These are phyloP conservation scores for Ampelomyces quisqualis DNA, from an alignment of 2,329 filamentous ascomycete species.

Conservation along the genomic window DNA sequence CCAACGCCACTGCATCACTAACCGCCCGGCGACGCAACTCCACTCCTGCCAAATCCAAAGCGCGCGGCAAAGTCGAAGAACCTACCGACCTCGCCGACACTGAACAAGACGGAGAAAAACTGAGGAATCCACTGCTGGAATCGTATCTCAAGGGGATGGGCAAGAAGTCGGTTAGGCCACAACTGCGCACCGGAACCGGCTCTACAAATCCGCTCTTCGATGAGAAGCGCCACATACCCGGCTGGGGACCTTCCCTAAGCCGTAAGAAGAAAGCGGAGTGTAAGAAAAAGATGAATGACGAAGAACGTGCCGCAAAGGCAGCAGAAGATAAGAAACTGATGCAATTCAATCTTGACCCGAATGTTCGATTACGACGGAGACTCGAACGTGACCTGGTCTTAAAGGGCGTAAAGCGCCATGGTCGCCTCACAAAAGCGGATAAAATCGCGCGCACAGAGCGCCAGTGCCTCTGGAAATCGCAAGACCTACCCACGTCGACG, in stretches of 20 bases:
- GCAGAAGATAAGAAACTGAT: constrained; percentile 53
- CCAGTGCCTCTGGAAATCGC: constrained; percentile 61
- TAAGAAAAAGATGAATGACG: constrained; percentile 12
- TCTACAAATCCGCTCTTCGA: constrained; percentile 27
- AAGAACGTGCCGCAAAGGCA: constrained; percentile 7
- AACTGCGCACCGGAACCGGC: constrained; percentile 16
- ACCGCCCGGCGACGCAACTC: no score
- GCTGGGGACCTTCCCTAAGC: constrained; percentile 21
- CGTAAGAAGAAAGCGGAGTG: constrained; percentile 16
- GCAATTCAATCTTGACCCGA: constrained; percentile 71
- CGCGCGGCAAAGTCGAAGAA: no score
- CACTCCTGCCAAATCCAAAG: no score
- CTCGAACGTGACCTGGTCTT: constrained; percentile 87
- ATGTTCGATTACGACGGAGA: constrained; percentile 63
- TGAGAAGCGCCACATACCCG: constrained; percentile 29
- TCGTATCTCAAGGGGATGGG: constrained; percentile 47
- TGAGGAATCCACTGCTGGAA: constrained; percentile 62
- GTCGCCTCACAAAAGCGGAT: constrained; percentile 65
- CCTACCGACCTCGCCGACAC: background rate
- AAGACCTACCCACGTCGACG: constrained; percentile 75
- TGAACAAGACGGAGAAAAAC: constrained; percentile 18
- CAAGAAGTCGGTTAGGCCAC: constrained; percentile 7
- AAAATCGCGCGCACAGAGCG: constrained; percentile 67
- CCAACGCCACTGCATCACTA: constrained; percentile 12
- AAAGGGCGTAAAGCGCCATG: constrained; percentile 67